Base-by-base conservation (phyloP, 768 basidiomycete genomes). In the Trametes cubensis region DNA sequence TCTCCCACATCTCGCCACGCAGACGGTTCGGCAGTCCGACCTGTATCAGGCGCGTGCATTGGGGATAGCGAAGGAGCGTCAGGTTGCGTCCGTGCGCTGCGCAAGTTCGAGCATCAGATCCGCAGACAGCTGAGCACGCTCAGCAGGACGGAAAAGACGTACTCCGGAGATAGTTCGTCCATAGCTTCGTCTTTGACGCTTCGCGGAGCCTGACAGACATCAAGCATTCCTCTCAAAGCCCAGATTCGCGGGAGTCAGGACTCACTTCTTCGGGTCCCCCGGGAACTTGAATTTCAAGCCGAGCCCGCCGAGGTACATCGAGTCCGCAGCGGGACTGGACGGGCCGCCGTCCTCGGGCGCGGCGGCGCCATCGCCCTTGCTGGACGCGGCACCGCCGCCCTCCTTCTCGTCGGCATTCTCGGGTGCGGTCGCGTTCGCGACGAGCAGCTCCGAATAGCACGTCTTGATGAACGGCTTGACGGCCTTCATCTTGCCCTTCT, bases 1-100 rank as follows among this genome's bases (percentile, higher is more conserved):
- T 90, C 75, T 99, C 97, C 97, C 97, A 99, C 79, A 98, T 89
- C 74, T 98, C 97, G 15, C 97, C 97, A 23, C 97, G 85, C 10
- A 99, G 81, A 18, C 94, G 82, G 68, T 95, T 97, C 2, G 97
- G 97, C 4, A 99, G 81, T 49, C 97, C 97, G 55, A 98, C 96
- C 76, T 97, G 96, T 1, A 98, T 89, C 26, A 99, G 84, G n/a
- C 97, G 89, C 44, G 95, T 97, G 71, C 94, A 95, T 74, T 95
- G 90, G 0, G 97, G 96, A 74, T 98, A 99, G 34, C 96, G 91
- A 20, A 98, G 79, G 26, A 98, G 83, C 0, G 97, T 95, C n/a
- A 98, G 80, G 70, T 95, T 94, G 25, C 97, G 88, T 21, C 97
- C 97, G 69, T 98, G 95, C 4, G 83, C 93, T 97, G 70, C 8